phyloP scores from a whole-genome alignment of 257 asterid species.

The Mitragyna speciosa region DNA sequence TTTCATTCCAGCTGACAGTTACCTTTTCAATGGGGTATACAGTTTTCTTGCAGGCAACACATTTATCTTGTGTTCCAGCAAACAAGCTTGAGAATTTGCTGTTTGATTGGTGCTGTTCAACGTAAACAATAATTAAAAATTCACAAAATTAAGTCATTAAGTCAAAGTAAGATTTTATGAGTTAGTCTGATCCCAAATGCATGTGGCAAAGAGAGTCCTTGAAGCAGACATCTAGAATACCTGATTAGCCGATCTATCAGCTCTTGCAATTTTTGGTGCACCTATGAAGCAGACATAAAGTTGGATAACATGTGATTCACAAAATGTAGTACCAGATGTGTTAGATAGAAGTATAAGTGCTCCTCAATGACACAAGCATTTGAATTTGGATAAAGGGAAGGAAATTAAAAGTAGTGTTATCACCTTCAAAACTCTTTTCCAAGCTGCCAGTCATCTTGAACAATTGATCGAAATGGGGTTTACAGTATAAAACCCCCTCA shows the following conservation, averaged over 20 bases:
- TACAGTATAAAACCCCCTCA: constrained; percentile 81
- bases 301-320: constrained; percentile 10
- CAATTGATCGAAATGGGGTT: constrained; percentile 81
- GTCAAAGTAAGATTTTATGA: not conserved
- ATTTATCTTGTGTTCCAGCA: constrained; percentile 78
- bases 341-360: not conserved
- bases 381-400: not conserved
- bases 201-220: not conserved
- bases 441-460: constrained; percentile 90
- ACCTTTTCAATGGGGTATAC: constrained; percentile 84
- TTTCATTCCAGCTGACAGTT: not conserved
- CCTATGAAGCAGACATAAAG: constrained; percentile 20
- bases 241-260: constrained; percentile 54
- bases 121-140: not conserved
- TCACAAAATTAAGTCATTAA: not conserved
- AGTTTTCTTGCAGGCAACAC: constrained; percentile 67
- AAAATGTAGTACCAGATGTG: not conserved
- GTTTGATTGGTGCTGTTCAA: constrained; percentile 30
- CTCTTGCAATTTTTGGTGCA: constrained; percentile 56
- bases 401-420: not conserved
- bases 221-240: constrained; percentile 18
- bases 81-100: constrained; percentile 62
- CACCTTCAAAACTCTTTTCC: constrained; percentile 83
- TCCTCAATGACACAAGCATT: not conserved
- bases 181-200: not conserved